Evolutionary conservation across 106 monocot species (phyloP), one percentile per base, ranked within the genome.

Genomic region (Alisma plantagoaquatica): DNA sequence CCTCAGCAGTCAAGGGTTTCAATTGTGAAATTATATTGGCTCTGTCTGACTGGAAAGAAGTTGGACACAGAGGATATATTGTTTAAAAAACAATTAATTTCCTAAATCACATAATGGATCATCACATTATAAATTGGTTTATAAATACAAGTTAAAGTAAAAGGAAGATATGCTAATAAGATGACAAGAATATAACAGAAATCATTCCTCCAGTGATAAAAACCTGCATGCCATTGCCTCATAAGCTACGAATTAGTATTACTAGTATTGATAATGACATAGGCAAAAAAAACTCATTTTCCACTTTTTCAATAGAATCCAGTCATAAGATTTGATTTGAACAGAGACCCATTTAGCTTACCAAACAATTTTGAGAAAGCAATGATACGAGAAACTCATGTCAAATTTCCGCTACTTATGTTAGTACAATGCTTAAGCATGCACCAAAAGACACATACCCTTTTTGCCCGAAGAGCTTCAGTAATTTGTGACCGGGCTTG

Each of bases 1-100:
- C 68, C 62, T 96, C 81, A 35, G 62, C 58, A 42, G 56, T 68
- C 71, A 96, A 71, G 24, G 96, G 96, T 67, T 81, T 84, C 35
- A 96, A 63, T 46, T 84, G 65, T 60, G 80, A 64, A 33, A 84
- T 78, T 63, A 96, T 59, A 38, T 75, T 26, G 31, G 75, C 59
- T 50, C 78, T 69, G 57, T 89, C 81, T 46, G 72, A 54, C 96
- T 96, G 75, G 72, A 77, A 11, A 41, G n/a, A n/a, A n/a, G n/a
- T n/a, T n/a, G n/a, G n/a, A n/a, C n/a, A n/a, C n/a, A n/a, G n/a
- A n/a, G n/a, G n/a, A n/a, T n/a, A n/a, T n/a, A n/a, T n/a, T n/a
- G n/a, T n/a, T n/a, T n/a, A n/a, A n/a, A n/a, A n/a, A n/a, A n/a
- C n/a, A n/a, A n/a, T n/a, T n/a, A n/a, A n/a, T n/a, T n/a, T 27